A percentile compares a stretch with the other conserved stretches of the same genome.
Conservation (phyloP, 164 flowering plant genomes). For the Nymphaea colorata region DNA sequence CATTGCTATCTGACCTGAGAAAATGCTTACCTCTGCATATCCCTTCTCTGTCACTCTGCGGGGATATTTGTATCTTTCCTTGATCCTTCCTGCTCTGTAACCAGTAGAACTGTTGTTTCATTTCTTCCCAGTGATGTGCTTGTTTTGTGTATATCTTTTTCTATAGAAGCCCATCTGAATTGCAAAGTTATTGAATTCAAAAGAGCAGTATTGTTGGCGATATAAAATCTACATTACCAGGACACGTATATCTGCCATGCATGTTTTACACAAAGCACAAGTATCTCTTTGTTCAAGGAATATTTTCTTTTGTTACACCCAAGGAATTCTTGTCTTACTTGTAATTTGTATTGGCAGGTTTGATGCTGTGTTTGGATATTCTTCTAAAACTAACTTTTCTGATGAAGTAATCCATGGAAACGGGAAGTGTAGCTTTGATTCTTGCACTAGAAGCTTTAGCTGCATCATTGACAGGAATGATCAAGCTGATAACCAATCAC, state of each 20-base stretch:
- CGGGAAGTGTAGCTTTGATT: conserved; percentile 17
- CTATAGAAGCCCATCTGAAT: neutral
- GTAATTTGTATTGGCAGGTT: neutral
- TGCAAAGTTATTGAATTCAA: neutral
- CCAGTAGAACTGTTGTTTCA: too few species aligned
- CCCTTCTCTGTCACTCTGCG: too few species aligned
- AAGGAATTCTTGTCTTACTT: neutral
- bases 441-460: conserved; percentile 18
- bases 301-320: neutral
- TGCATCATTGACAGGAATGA: conserved; percentile 24
- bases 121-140: too few species aligned
- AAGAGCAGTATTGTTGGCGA: neutral
- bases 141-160: too few species aligned
- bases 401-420: conserved; percentile 16
- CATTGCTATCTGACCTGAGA: too few species aligned
- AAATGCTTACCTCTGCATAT: too few species aligned
- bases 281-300: too few species aligned
- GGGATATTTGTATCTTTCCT: too few species aligned
- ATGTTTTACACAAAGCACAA: too few species aligned
- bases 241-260: neutral
- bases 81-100: too few species aligned
- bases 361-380: conserved; percentile 32
- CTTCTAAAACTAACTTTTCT: conserved; percentile 12
- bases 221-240: neutral
- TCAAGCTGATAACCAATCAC: neutral